Evolutionary conservation across 495 filamentous ascomycete species (phyloP), one percentile per base, ranked within the genome.

Genomic region (Penicillium silybi): DNA sequence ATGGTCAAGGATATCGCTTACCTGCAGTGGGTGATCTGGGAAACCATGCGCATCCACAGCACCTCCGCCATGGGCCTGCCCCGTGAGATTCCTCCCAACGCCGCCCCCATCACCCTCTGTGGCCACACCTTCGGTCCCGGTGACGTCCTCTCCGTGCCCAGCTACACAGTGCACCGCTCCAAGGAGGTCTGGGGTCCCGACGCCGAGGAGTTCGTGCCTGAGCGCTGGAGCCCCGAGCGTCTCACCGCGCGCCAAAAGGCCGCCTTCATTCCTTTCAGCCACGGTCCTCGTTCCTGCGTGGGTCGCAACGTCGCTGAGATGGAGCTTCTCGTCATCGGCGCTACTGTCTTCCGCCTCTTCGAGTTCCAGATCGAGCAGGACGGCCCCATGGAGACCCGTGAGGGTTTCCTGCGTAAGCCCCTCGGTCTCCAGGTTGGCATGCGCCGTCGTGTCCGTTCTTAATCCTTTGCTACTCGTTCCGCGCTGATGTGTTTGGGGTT

Each of bases 341-440:
- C 79, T 3, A 89, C 87, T 15, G 87, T 92, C 63, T 88, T 87
- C 65, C 67, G 83, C 23, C 67, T 87, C 47, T 96, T 88, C 62
- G 83, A 89, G 23, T 90, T 92, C 60, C 75, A 81, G 57, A 64
- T 92, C 39, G 67, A 84, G 58, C 87, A 93, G 74, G 64, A 71
- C 4, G 80, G 80, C 4, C 70, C 69, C 23, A 79, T 95, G 84
- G 78, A 89, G 66, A 93, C 88, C 0, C 73, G 85, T 39, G 91
- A 96, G 74, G 91, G 91, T 0, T 96, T 96, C 70, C 72, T 96
- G 71, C 77, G 90, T 63, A 96, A 96, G 80, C 91, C 91, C 11
- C 59, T 95, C 44, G 85, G 79, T 16, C 71, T 92, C 68, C 67
- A 78, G 49, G 85, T 95, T 52, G 91, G 85, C 29, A 75, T 95